These are phyloP conservation scores for Exserohilum turcica DNA, from an alignment of 2,329 filamentous ascomycete species.

Conservation along the genomic window DNA sequence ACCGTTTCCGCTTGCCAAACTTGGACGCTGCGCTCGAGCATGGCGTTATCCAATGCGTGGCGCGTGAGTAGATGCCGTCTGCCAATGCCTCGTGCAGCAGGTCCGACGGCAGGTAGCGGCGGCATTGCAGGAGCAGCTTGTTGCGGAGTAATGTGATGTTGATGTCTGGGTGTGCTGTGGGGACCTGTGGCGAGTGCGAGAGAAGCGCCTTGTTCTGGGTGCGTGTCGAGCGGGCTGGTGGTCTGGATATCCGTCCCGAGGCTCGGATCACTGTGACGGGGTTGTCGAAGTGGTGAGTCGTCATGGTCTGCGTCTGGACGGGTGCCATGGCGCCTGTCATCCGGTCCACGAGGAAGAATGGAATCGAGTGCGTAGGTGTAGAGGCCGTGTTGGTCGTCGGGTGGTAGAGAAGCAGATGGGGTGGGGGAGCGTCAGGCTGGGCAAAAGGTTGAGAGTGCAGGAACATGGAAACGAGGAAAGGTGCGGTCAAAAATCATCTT, in stretches of 20 bases:
- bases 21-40: conserved; percentile 20
- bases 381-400: neutral
- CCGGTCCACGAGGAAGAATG: neutral
- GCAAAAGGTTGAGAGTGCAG: conserved; percentile 2
- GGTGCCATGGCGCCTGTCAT: conserved; percentile 25
- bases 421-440: neutral
- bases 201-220: conserved; percentile 25
- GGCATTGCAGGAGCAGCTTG: conserved; percentile 34
- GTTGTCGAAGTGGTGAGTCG: conserved; percentile 26
- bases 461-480: conserved; percentile 16
- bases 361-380: neutral
- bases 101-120: conserved; percentile 22
- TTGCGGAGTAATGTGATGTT: conserved; percentile 33
- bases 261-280: conserved; percentile 25
- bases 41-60: conserved; percentile 32
- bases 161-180: conserved; percentile 32
- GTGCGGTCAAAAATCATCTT: conserved; percentile 32
- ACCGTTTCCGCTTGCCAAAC: conserved; percentile 29
- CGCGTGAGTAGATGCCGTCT: conserved; percentile 33
- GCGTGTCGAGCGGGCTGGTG: conserved; percentile 26
- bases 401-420: neutral
- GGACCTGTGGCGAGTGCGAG: conserved; percentile 30
- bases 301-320: conserved; percentile 36
- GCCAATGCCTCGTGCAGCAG: conserved; percentile 29
- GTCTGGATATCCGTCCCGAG: conserved; percentile 27